A percentile compares a stretch with the other conserved stretches of the same genome.
phyloP scores from a whole-genome alignment of 169 alveolate genomes.

The Cryptosporidium ubiquitum region DNA sequence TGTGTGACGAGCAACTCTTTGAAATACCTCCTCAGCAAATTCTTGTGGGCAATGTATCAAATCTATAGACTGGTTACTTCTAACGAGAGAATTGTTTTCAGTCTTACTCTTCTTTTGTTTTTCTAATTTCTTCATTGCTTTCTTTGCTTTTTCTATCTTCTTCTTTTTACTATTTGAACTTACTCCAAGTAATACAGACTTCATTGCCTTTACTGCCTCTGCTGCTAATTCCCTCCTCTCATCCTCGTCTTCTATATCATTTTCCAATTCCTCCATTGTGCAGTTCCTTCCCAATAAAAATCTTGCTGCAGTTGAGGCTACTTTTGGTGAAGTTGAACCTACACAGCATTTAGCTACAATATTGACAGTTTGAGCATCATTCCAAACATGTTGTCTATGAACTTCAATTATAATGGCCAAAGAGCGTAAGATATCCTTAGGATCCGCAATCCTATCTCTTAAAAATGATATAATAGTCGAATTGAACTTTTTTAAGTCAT shows the following conservation, averaged over 20 bases:
- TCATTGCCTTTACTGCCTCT: slow-evolving; percentile 66
- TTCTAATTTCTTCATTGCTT: slow-evolving; percentile 22
- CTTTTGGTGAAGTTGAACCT: slow-evolving; percentile 37
- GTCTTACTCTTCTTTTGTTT: slow-evolving; percentile 8
- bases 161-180: slow-evolving; percentile 34
- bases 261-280: slow-evolving; percentile 41
- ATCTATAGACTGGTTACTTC: slow-evolving; percentile 80
- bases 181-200: slow-evolving; percentile 42
- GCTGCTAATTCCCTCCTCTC: slow-evolving; percentile 49
- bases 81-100: slow-evolving; percentile 12
- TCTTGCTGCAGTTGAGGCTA: slow-evolving; percentile 34
- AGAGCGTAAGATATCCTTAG: slow-evolving; percentile 64
- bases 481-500: slow-evolving; percentile 44
- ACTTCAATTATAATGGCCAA: slow-evolving; percentile 79
- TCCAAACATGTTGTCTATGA: slow-evolving; percentile 78
- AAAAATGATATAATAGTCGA: slow-evolving; percentile 30
- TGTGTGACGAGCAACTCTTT: slow-evolving; percentile 38
- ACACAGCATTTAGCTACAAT: slow-evolving; percentile 75
- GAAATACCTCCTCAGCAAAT: slow-evolving; percentile 85
- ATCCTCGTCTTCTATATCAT: slow-evolving; percentile 44
- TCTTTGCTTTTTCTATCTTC: slow-evolving; percentile 60
- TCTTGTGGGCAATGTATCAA: slow-evolving; percentile 84
- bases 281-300: slow-evolving; percentile 51
- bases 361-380: slow-evolving; percentile 76
- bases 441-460: slow-evolving; percentile 19